phyloP scores from a whole-genome alignment of 2,329 filamentous ascomycete genomes.

The Fusarium bulbicola region DNA sequence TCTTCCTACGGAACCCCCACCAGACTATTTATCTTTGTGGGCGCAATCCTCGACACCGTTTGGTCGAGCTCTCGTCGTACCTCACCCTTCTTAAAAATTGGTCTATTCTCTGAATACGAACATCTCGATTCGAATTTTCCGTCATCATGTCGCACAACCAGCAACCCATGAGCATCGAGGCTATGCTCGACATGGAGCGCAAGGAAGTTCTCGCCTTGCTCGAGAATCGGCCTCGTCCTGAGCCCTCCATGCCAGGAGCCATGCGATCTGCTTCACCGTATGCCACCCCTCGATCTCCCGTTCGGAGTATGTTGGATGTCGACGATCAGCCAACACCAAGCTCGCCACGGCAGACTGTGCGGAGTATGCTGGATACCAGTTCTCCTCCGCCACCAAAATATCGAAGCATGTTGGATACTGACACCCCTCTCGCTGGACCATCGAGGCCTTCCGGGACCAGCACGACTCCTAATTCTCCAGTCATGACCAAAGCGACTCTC shows the following conservation, averaged over 20 bases:
- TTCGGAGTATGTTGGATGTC: conserved; percentile 60
- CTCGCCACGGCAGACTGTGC: conserved; percentile 62
- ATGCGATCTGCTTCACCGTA: conserved; percentile 63
- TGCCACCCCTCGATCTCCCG: conserved; percentile 68
- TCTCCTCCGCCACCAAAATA: conserved; percentile 51
- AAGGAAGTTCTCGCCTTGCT: conserved; percentile 76
- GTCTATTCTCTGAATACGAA: not conserved
- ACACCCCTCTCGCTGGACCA: conserved; percentile 45
- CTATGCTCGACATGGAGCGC: conserved; percentile 80
- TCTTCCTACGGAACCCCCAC: conserved; percentile 11
- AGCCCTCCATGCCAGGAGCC: conserved; percentile 44
- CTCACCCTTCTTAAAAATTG: not conserved
- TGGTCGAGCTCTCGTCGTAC: not conserved
- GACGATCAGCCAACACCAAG: conserved; percentile 31
- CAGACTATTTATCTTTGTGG: conserved; percentile 15
- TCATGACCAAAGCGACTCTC: conserved; percentile 33
- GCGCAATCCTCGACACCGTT: conserved; percentile 5
- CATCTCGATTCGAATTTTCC: not conserved
- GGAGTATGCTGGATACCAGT: conserved; percentile 58
- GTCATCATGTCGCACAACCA: conserved; percentile 47
- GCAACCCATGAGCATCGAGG: conserved; percentile 76
- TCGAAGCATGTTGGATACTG: conserved; percentile 64
- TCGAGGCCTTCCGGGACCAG: conserved; percentile 43
- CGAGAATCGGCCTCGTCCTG: conserved; percentile 57
- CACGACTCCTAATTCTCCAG: conserved; percentile 48